Conservation (phyloP, 2,329 filamentous ascomycete species). For the Monascus ruber region DNA sequence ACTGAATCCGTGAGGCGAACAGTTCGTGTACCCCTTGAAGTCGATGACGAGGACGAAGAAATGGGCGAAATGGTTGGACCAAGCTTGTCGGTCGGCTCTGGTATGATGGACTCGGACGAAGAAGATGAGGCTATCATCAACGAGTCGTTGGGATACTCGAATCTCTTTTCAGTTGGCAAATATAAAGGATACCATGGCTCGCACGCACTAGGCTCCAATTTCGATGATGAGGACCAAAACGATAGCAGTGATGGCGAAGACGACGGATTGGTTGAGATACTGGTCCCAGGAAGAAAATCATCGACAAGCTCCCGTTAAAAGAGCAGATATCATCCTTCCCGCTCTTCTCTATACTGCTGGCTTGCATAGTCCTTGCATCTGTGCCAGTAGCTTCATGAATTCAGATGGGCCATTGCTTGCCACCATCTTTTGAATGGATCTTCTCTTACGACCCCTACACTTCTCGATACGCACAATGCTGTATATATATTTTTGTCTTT, state of each 20-base stretch:
- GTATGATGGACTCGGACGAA: constrained; percentile 41
- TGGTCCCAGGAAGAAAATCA: constrained; percentile 31
- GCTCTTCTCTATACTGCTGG: too few relatives aligned
- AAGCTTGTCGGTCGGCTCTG: constrained; percentile 28
- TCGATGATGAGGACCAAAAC: constrained; percentile 30
- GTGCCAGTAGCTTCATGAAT: too few relatives aligned
- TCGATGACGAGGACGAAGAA: constrained; percentile 44
- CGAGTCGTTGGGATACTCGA: constrained; percentile 59
- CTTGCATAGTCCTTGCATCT: too few relatives aligned
- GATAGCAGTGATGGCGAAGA: constrained; percentile 34
- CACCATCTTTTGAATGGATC: constrained; percentile 1
- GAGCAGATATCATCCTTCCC: too few relatives aligned
- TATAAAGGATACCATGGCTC: constrained; percentile 33
- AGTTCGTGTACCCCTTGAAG: constrained; percentile 45
- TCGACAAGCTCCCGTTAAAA: constrained; percentile 8
- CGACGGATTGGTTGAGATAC: constrained; percentile 35
- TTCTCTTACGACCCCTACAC: constrained; percentile 6
- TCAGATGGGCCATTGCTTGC: too few relatives aligned
- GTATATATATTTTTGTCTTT: constrained; percentile 1
- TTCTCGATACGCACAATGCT: constrained; percentile 5
- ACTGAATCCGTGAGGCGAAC: constrained; percentile 28
- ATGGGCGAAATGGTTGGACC: constrained; percentile 39
- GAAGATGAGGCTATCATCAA: constrained; percentile 45
- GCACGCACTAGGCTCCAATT: constrained; percentile 19
- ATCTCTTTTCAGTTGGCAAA: constrained; percentile 41